phyloP scores from a whole-genome alignment of 306 rosid species.

The Calophaca sinica region DNA sequence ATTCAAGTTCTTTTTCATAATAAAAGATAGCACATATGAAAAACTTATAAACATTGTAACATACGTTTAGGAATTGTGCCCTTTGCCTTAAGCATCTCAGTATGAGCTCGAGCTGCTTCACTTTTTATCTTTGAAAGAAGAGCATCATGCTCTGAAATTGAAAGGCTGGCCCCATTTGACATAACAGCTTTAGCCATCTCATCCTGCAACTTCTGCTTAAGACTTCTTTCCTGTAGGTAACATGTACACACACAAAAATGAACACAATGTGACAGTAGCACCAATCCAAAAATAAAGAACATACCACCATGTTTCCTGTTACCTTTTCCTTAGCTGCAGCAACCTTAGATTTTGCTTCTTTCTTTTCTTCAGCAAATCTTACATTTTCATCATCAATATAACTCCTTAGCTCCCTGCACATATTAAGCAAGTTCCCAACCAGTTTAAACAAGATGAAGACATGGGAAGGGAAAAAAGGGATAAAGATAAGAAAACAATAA shows the following conservation, averaged over 20 bases:
- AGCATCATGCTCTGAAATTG: constrained; percentile 42
- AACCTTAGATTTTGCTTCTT: constrained; percentile 45
- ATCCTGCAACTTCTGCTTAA: constrained; percentile 43
- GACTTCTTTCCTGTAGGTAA: constrained; percentile 43
- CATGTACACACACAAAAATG: constrained; percentile 5
- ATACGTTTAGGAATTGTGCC: constrained; percentile 57
- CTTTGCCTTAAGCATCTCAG: constrained; percentile 58
- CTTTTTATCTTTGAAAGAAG: constrained; percentile 53
- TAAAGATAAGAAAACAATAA: neutral
- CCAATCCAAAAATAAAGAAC: constrained; percentile 4
- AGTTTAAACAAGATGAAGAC: constrained; percentile 33
- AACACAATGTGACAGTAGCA: neutral
- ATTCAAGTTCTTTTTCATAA: neutral
- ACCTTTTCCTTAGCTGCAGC: constrained; percentile 55
- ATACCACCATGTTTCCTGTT: neutral
- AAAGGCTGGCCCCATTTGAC: constrained; percentile 35
- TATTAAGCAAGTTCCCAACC: constrained; percentile 26
- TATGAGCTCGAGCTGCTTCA: constrained; percentile 64
- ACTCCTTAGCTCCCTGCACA: constrained; percentile 50
- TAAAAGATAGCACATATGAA: too few species aligned
- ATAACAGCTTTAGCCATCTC: constrained; percentile 54
- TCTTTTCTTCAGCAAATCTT: constrained; percentile 25
- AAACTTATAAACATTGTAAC: neutral
- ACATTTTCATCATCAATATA: constrained; percentile 44
- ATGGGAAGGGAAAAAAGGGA: neutral